Conservation (phyloP, 768 basidiomycete species). For the Psilocybe azurescens region DNA sequence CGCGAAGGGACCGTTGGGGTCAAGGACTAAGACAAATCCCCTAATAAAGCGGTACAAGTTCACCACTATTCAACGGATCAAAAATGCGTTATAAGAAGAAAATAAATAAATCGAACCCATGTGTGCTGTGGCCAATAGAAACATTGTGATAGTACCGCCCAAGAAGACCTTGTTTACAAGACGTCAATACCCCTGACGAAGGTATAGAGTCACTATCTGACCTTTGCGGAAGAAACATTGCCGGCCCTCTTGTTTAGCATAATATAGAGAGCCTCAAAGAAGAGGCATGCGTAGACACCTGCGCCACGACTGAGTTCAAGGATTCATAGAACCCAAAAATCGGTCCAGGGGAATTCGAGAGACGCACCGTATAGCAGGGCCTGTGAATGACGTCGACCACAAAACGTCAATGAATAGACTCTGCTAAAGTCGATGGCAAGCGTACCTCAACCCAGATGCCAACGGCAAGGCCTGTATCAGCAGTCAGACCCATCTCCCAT, state of each 20-base stretch:
- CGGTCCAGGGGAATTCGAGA: not conserved
- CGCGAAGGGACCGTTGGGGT: constrained; percentile 7
- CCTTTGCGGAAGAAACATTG: constrained; percentile 18
- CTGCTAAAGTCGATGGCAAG: not conserved
- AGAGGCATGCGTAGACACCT: constrained; percentile 27
- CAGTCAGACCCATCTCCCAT: constrained; percentile 21
- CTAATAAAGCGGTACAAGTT: constrained; percentile 21
- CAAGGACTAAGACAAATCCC: constrained; percentile 13
- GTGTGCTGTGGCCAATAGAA: constrained; percentile 19
- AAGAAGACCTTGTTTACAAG: constrained; percentile 14
- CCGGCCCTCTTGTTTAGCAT: constrained; percentile 18
- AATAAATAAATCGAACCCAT: constrained; percentile 11
- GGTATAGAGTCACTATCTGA: not conserved
- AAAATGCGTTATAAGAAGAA: not conserved
- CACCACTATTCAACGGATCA: constrained; percentile 7
- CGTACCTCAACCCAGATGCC: constrained; percentile 24
- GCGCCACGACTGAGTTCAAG: not conserved
- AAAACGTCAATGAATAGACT: not conserved
- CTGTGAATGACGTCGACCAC: not conserved
- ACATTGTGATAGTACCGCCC: constrained; percentile 17
- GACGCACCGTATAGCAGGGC: constrained; percentile 19
- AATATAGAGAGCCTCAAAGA: constrained; percentile 23
- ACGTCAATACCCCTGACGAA: not conserved
- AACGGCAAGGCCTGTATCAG: constrained; percentile 21
- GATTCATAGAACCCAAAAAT: no score